phyloP scores from a whole-genome alignment of 2,329 filamentous ascomycete genomes.

The Sclerotinia borealis region DNA sequence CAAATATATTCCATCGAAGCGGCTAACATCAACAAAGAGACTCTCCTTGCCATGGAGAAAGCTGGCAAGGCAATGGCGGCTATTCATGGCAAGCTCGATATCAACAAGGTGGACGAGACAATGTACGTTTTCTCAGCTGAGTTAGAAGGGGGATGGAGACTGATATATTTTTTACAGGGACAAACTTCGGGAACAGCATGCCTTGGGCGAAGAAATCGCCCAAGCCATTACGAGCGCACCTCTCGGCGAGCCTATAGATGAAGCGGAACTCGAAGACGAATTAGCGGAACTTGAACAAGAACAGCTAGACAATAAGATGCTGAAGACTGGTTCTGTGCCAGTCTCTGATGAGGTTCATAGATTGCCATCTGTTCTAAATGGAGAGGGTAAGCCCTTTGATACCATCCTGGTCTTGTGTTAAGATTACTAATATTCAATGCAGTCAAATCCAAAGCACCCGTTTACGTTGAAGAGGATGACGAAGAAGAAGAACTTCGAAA shows the following conservation, averaged over 20 bases:
- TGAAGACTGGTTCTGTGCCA: conserved; percentile 80
- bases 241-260: conserved; percentile 68
- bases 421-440: conserved; percentile 15
- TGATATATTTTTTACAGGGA: conserved; percentile 56
- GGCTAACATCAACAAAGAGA: conserved; percentile 98
- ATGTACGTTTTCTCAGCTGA: conserved; percentile 59
- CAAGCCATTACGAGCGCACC: conserved; percentile 71
- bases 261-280: conserved; percentile 79
- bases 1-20: conserved; percentile 97
- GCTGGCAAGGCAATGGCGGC: conserved; percentile 85
- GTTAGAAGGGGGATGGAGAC: conserved; percentile 16
- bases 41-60: conserved; percentile 86
- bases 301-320: conserved; percentile 86
- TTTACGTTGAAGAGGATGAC: conserved; percentile 70
- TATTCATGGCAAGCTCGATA: conserved; percentile 85
- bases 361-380: conserved; percentile 67
- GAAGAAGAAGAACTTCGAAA: conserved; percentile 93
- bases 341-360: conserved; percentile 71
- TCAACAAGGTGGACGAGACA: conserved; percentile 89
- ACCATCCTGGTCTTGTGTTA: neutral
- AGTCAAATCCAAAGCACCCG: conserved; percentile 47
- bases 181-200: conserved; percentile 83
- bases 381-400: conserved; percentile 60
- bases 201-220: conserved; percentile 87
- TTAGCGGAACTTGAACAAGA: conserved; percentile 85